phyloP scores from a whole-genome alignment of 495 filamentous ascomycete species.

The Annulohypoxylon nitens region DNA sequence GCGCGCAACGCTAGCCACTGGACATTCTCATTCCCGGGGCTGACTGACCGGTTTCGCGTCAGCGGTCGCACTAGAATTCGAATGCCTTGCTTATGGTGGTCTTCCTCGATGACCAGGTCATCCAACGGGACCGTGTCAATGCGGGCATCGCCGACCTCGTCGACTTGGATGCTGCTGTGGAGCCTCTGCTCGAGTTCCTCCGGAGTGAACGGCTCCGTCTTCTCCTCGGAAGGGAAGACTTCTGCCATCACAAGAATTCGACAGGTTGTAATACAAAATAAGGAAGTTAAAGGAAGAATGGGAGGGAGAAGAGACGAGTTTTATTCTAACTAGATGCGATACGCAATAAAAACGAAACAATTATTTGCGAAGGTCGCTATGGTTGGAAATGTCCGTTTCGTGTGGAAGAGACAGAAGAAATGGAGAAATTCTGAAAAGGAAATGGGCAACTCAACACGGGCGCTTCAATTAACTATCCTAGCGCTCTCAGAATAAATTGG shows the following conservation, averaged over 20 bases:
- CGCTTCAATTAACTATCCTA: slow-evolving; percentile 30
- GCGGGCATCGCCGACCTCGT: slow-evolving; percentile 51
- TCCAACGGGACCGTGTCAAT: slow-evolving; percentile 58
- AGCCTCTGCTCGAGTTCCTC: slow-evolving; percentile 61
- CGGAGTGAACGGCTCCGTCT: slow-evolving; percentile 64
- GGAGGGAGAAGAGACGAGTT: slow-evolving; percentile 8
- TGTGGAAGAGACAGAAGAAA: slow-evolving; percentile 16
- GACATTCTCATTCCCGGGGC: slow-evolving; percentile 60
- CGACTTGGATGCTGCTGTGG: slow-evolving; percentile 48
- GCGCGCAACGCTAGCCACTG: slow-evolving; percentile 60
- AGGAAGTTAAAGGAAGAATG: slow-evolving; percentile 20
- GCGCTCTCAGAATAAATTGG: slow-evolving; percentile 16
- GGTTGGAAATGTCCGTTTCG: slow-evolving; percentile 10
- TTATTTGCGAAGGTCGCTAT: slow-evolving; percentile 3
- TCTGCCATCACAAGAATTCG: slow-evolving; percentile 56
- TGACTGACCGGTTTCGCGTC: slow-evolving; percentile 61
- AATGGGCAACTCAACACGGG: slow-evolving; percentile 37
- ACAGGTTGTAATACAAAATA: slow-evolving; percentile 11
- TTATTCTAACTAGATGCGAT: slow-evolving; percentile 30
- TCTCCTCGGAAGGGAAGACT: slow-evolving; percentile 60
- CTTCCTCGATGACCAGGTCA: slow-evolving; percentile 59
- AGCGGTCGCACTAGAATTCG: slow-evolving; percentile 63
- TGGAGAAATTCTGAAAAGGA: slow-evolving; percentile 21
- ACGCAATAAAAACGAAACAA: slow-evolving; percentile 8
- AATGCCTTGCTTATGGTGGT: slow-evolving; percentile 56